Base-by-base conservation (phyloP, 306 rosid species). In the Cicer cuneatum region DNA sequence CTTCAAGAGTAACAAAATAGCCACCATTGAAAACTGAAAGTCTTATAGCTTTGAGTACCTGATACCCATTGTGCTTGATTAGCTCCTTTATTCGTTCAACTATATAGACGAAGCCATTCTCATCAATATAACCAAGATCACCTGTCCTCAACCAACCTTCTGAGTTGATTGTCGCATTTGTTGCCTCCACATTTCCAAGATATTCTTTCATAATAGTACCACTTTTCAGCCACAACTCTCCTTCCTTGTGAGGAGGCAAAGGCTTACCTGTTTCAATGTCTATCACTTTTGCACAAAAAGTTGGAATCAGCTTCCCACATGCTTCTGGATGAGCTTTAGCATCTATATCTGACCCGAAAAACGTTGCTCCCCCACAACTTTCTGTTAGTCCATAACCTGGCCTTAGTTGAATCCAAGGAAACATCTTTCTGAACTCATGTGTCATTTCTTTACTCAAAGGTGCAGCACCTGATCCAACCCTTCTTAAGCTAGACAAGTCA, bases 361-460 rank as follows among this genome's bases (percentile, higher is more conserved):
- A 83, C 0, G 96, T 79, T 35, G 87, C 83, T 14, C 79, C 93
- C 0, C 87, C 98, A 11, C 86, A 56, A 47, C 85, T 93, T 74
- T 93, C 98, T 6, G 97, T 91, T 69, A 93, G 83, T 10, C 98
- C 98, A 75, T 93, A 93, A 15, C 97, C 98, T 2, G 83, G 88
- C 75, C 97, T 84, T 37, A 88, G 80, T 83, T 93, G 90, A 71
- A 90, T 83, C 98, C 97, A 88, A 6, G 98, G 98, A 83, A 90
- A 93, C 80, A 53, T 77, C 62, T 53, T 76, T 12, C 92, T 84
- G n/a, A 93, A 93, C 69, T 77, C 92, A 7, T 38, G 81, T 7
- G 82, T 60, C 60, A 89, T 68, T 33, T 93, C 93, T 62, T 88
- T 90, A 47, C 97, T 86, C 85, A 93, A 66, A 52, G 96, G 96